Conservation (phyloP, 2,329 filamentous ascomycete species). For the Curvularia hawaiiensis region DNA sequence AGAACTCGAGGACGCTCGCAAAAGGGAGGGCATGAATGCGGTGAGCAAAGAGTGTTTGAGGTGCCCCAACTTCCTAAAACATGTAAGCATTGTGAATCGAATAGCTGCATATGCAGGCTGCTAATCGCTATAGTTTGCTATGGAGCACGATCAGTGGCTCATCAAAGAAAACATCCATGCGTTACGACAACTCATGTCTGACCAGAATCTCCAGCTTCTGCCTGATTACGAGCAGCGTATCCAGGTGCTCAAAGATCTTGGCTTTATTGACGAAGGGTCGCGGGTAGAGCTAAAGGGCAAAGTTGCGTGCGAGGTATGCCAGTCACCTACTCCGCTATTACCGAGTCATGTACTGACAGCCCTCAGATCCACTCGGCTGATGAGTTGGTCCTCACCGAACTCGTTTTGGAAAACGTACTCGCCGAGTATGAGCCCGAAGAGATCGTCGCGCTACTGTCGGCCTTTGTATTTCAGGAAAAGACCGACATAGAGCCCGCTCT, state of each 20-base stretch:
- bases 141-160: conserved; percentile 96
- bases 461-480: conserved; percentile 98
- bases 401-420: conserved; percentile 95
- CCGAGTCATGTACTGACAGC: conserved; percentile 12
- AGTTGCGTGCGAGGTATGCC: conserved; percentile 81
- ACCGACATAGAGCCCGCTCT: conserved; percentile 81
- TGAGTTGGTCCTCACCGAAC: conserved; percentile 92
- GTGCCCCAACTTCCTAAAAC: conserved; percentile 83
- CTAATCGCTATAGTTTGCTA: conserved; percentile 70
- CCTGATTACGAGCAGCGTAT: conserved; percentile 97
- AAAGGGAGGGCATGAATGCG: conserved; percentile 66
- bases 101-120: conserved; percentile 1
- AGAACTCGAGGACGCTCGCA: conserved; percentile 76
- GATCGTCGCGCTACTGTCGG: conserved; percentile 90
- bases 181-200: conserved; percentile 86
- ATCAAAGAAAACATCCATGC: conserved; percentile 92
- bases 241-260: conserved; percentile 86
- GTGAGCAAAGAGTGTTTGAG: conserved; percentile 67
- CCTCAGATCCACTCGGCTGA: conserved; percentile 85
- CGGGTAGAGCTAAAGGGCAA: conserved; percentile 97
- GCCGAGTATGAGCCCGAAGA: conserved; percentile 95
- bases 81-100: conserved; percentile 64
- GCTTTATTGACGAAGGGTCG: conserved; percentile 85
- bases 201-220: conserved; percentile 93
- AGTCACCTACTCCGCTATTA: not conserved